Evolutionary conservation across 2,329 filamentous ascomycete genomes (phyloP), one percentile per base, ranked within the genome.

Genomic region (Colletotrichum sidae): DNA sequence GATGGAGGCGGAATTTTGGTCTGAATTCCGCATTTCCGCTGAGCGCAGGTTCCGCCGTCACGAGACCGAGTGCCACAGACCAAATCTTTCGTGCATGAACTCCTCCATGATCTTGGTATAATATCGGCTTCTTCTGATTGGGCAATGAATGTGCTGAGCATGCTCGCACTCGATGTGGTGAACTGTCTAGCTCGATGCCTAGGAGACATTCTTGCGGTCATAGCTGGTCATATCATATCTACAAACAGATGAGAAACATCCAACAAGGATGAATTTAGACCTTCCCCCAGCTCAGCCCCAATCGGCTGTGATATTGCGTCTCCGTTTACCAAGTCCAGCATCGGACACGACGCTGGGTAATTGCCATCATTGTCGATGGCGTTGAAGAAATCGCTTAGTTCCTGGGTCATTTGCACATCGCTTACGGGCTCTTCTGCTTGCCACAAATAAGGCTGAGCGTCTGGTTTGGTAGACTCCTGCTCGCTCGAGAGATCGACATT

Each of bases 351-450:
- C 5, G 25, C 37, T 7, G 25, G 11, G 8, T 42, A 52, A 3
- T 55, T 46, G 4, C 45, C 51, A 8, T 35, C 62, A 15, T 17
- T 46, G 9, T 62, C 62, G 41, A 65, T 62, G 4, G 62, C 47
- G 13, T 47, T 55, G 51, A 65, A 65, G 13, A 65, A 65, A 10
- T 53, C 58, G 35, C 42, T 62, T 13, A 65, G n/a, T 17, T 65
- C 62, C 25, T 65, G 62, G 9, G 62, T 46, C 44, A 65, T 65
- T 8, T 62, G 57, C n/a, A 42, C 35, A 2, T 61, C 52, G 0
- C n/a, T 60, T 8, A 41, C 39, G 6, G 56, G 50, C n/a, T 61
- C 61, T 2, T 11, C 44, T 2, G 42, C 6, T 8, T 46, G 45
- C 61, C 56, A 65, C 8, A 35, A 8, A 2, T 55, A 50, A 1